Percentiles rank a stretch among this genome's conserved stretches.
Evolutionary conservation across 768 basidiomycete genomes (phyloP).

Genomic region (Paxillus ammoniavirescens): DNA sequence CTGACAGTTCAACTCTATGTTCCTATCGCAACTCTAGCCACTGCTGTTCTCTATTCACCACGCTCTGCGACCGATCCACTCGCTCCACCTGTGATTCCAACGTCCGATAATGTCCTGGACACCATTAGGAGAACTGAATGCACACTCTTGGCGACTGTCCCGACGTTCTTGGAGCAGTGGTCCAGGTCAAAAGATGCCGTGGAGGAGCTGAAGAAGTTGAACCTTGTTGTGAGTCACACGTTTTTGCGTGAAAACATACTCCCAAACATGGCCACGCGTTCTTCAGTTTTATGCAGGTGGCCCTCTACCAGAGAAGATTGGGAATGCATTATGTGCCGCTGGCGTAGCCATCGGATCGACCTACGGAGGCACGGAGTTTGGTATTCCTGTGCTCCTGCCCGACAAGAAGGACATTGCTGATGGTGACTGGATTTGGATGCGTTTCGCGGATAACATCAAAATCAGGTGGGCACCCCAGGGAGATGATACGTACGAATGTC

Average conservation of each 20-base stretch:
- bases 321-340: conserved; percentile 14
- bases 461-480: conserved; percentile 30
- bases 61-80: background rate
- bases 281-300: conserved; percentile 12
- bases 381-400: background rate
- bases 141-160: conserved; percentile 12
- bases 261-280: background rate
- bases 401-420: conserved; percentile 4
- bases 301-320: conserved; percentile 11
- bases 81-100: conserved; percentile 17
- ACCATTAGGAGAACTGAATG: conserved; percentile 6
- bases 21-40: conserved; percentile 25
- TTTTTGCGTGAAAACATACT: background rate
- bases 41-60: conserved; percentile 35
- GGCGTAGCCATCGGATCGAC: conserved; percentile 10
- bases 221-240: conserved; percentile 15
- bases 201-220: conserved; percentile 16
- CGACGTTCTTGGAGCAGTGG: conserved; percentile 19
- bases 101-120: conserved; percentile 21
- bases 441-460: conserved; percentile 7
- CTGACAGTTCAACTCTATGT: conserved; percentile 28
- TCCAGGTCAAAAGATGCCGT: conserved; percentile 9
- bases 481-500: conserved; percentile 33
- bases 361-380: conserved; percentile 26
- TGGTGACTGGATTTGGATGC: conserved; percentile 18